phyloP scores from a whole-genome alignment of 1,284 basidiomycete genomes.

The Rhodotorula mucilaginosa region DNA sequence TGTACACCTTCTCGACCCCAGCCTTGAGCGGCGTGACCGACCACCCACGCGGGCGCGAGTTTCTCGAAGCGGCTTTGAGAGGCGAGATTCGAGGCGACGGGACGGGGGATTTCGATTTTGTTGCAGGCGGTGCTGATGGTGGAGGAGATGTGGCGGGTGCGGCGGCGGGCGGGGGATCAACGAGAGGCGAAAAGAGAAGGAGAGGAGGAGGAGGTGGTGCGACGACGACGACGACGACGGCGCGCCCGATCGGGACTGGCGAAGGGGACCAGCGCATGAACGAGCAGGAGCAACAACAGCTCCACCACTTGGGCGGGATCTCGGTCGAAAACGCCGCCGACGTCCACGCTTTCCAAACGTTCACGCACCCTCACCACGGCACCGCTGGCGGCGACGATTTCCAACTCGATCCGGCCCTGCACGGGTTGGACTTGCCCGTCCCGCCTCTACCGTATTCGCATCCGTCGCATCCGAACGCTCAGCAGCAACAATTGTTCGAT shows the following conservation, averaged over 20 bases:
- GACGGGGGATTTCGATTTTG: neutral
- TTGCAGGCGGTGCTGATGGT: neutral
- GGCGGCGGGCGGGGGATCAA: too few relatives aligned
- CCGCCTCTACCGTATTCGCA: neutral
- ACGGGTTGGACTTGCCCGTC: neutral
- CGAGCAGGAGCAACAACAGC: too few relatives aligned
- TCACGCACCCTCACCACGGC: neutral
- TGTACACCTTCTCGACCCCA: slow-evolving; percentile 50
- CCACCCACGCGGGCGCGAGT: slow-evolving; percentile 19
- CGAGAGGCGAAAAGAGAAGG: too few relatives aligned
- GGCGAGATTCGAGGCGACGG: slow-evolving; percentile 23
- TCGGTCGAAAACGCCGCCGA: too few relatives aligned
- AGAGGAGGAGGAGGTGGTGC: too few relatives aligned
- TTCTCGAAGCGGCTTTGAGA: slow-evolving; percentile 23
- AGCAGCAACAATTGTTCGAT: neutral
- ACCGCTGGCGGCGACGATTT: neutral
- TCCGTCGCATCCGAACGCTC: neutral
- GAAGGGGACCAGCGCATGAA: too few relatives aligned
- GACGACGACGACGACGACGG: too few relatives aligned
- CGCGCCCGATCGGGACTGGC: too few relatives aligned
- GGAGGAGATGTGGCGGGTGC: neutral
- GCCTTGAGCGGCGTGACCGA: slow-evolving; percentile 29
- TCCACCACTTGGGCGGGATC: too few relatives aligned
- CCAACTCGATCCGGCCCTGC: neutral
- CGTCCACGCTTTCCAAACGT: too few relatives aligned